Conservation (phyloP, 2,329 filamentous ascomycete genomes). For the Cytospora piceicola region DNA sequence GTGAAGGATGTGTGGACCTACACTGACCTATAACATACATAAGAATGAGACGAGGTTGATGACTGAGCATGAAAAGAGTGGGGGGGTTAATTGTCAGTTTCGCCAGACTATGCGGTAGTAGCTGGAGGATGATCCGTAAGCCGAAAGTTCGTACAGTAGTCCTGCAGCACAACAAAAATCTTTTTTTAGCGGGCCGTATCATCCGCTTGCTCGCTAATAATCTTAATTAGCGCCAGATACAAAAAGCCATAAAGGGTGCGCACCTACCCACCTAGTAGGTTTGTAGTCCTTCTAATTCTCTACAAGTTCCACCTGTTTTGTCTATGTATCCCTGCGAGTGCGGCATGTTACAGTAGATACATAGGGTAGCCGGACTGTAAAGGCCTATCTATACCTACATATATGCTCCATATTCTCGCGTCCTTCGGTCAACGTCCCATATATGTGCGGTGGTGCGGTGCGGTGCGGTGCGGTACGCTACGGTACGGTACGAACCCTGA, state of each 20-base stretch:
- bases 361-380: neutral
- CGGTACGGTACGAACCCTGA: too few relatives aligned
- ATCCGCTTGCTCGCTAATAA: conserved; percentile 21
- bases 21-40: too few relatives aligned
- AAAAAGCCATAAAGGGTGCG: conserved; percentile 22
- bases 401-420: neutral
- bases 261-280: conserved; percentile 13
- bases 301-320: conserved; percentile 10
- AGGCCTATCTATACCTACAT: neutral
- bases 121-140: neutral
- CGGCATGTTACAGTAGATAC: neutral
- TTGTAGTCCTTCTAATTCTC: conserved; percentile 10
- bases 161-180: conserved; percentile 19
- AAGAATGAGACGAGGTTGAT: too few relatives aligned
- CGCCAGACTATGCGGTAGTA: too few relatives aligned
- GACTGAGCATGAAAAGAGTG: too few relatives aligned
- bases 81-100: too few relatives aligned
- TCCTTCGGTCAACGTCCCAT: neutral
- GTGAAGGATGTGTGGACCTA: too few relatives aligned
- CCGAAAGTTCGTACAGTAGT: conserved; percentile 4
- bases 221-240: conserved; percentile 26
- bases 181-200: conserved; percentile 29
- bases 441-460: neutral
- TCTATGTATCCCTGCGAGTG: conserved; percentile 17
- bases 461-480: neutral